Evolutionary conservation across 176 grass and related monocot genomes (phyloP), one percentile per base, ranked within the genome.

Genomic region (Avena eriantha): DNA sequence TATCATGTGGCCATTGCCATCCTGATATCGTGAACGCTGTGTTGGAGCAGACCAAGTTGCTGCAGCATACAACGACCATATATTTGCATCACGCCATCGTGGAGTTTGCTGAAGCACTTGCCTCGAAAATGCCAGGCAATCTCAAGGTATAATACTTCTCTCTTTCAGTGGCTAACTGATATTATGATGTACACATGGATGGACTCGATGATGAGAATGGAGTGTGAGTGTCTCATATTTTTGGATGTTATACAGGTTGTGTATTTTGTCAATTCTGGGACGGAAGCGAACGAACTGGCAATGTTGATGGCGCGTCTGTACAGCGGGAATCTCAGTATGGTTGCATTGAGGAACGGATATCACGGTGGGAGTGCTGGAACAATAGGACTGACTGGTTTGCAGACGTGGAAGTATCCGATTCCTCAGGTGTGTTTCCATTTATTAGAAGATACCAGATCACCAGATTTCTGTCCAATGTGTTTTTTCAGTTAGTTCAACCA

Each of bases 181-280:
- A 21, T 13, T 14, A 29, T 13, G 65, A 15, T 34, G 41, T 71
- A 1, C 17, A 43, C 8, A n/a, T 5, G 10, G 36, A 88, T 11
- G 3, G 3, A 81, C 33, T 60, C 26, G 5, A 60, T 83, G 36
- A 41, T 33, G 23, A 53, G 55, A 41, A 36, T 29, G 4, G 24
- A 58, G 23, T 39, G 59, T 49, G 6, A 11, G 10, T 17, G 14
- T 16, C 60, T 72, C 26, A n/a, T 71, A 45, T 68, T 74, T 57
- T 58, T 31, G 69, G 65, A 39, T 86, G 69, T 8, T 80, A 34
- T 84, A 6, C 24, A 99, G 94, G 94, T 99, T 58, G 92, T 91
- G 48, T 99, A 96, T 76, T 96, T 99, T 41, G 97, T 99, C 36
- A 99, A 99, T 92, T 96, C 97, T 67, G 97, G 97, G 29, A 99